phyloP scores from a whole-genome alignment of 108 stramenopile species.

The Fistulifera solaris region DNA sequence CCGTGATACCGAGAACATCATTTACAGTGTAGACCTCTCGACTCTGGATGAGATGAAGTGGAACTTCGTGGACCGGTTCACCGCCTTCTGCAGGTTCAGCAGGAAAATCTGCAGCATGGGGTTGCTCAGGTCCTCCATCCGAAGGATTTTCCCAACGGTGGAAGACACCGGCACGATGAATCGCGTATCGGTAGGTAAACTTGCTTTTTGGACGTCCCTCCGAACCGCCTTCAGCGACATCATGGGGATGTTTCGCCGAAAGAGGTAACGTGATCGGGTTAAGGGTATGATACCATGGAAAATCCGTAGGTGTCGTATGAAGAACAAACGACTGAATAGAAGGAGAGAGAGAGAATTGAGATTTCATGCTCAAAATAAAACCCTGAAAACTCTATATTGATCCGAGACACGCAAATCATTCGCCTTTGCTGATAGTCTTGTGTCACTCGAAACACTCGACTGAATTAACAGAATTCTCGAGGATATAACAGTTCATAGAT shows the following conservation, averaged over 20 bases:
- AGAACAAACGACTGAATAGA: constrained; percentile 36
- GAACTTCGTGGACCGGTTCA: constrained; percentile 33
- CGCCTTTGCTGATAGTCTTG: neutral
- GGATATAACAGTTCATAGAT: neutral
- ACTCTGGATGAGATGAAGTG: constrained; percentile 43
- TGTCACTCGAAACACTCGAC: neutral
- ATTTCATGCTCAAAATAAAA: neutral
- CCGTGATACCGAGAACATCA: constrained; percentile 56
- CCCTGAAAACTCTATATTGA: neutral
- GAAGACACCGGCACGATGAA: constrained; percentile 58
- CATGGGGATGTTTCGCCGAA: neutral
- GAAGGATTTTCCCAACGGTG: constrained; percentile 52
- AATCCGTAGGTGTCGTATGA: constrained; percentile 61
- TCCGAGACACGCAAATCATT: neutral
- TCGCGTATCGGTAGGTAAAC: constrained; percentile 57
- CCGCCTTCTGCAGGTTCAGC: constrained; percentile 5
- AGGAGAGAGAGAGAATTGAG: neutral
- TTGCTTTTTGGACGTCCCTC: constrained; percentile 3
- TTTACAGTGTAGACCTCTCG: constrained; percentile 64
- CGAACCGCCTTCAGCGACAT: constrained; percentile 1
- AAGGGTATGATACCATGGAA: constrained; percentile 68
- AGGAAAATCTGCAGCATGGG: constrained; percentile 7
- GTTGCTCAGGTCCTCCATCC: constrained; percentile 28
- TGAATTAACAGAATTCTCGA: too few species aligned
- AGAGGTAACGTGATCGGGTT: constrained; percentile 38